Evolutionary conservation across 129 eudicot genomes (phyloP).

Genomic region (Ambrosia artemisiifolia): DNA sequence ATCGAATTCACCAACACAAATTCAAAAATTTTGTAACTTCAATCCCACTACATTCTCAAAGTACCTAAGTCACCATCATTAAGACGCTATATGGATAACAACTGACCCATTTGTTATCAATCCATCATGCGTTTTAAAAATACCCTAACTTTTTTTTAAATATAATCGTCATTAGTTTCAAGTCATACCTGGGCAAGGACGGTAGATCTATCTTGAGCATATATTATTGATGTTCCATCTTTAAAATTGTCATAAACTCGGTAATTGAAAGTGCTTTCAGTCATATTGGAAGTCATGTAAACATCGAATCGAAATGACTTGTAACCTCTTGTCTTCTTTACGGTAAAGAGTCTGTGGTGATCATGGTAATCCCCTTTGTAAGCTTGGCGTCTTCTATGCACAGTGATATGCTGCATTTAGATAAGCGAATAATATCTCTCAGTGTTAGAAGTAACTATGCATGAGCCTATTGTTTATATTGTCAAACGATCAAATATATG

Average conservation of each 20-base stretch:
- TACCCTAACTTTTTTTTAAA: too few relatives aligned
- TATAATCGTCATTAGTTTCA: neutral
- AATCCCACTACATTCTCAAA: too few relatives aligned
- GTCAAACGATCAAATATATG: neutral
- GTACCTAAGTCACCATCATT: too few relatives aligned
- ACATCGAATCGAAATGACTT: slow-evolving; percentile 33
- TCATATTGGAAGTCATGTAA: slow-evolving; percentile 36
- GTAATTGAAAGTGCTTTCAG: slow-evolving; percentile 38
- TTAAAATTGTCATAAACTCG: slow-evolving; percentile 35
- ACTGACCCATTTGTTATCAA: too few relatives aligned
- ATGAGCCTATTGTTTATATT: neutral
- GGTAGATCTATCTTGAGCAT: slow-evolving; percentile 30
- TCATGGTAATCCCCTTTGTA: slow-evolving; percentile 33
- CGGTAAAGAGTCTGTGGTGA: slow-evolving; percentile 36
- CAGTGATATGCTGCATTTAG: slow-evolving; percentile 26
- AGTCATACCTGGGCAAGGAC: slow-evolving; percentile 30
- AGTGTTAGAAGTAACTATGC: neutral
- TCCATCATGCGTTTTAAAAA: too few relatives aligned
- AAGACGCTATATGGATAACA: too few relatives aligned
- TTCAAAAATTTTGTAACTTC: too few relatives aligned
- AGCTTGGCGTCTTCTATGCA: slow-evolving; percentile 40
- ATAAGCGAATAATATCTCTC: neutral
- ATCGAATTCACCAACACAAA: too few relatives aligned
- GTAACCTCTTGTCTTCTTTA: slow-evolving; percentile 33
- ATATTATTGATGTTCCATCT: slow-evolving; percentile 37